A percentile compares a stretch with the other conserved stretches of the same genome.
These are phyloP conservation scores for Aureobasidium lini DNA, from an alignment of 2,329 filamentous ascomycete species.

Conservation along the genomic window DNA sequence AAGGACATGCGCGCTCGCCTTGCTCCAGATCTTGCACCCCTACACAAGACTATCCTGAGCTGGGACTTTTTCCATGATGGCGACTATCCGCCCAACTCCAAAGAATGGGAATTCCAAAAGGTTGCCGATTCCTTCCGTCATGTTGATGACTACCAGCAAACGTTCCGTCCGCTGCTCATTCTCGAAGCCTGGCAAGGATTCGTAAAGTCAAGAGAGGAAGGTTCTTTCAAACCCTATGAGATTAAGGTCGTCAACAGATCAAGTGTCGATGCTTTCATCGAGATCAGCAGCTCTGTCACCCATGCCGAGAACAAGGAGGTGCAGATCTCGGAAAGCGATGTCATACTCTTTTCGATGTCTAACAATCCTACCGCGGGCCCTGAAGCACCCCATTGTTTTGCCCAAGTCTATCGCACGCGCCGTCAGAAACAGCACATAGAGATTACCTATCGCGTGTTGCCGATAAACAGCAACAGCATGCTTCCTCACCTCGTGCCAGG, in stretches of 20 bases:
- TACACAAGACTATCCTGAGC: conserved; percentile 79
- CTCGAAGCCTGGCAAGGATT: conserved; percentile 96
- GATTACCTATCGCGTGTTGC: conserved; percentile 76
- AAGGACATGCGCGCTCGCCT: conserved; percentile 93
- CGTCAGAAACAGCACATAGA: conserved; percentile 77
- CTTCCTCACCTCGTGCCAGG: conserved; percentile 54
- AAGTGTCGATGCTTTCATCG: conserved; percentile 86
- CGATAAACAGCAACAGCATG: conserved; percentile 28
- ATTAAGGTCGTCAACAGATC: conserved; percentile 82
- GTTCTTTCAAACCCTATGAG: conserved; percentile 70
- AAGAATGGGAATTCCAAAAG: conserved; percentile 61
- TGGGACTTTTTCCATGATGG: conserved; percentile 94
- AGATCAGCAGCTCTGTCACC: conserved; percentile 79
- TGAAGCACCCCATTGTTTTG: conserved; percentile 70
- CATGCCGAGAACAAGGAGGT: conserved; percentile 62
- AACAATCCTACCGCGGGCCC: conserved; percentile 60
- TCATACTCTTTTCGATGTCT: conserved; percentile 74
- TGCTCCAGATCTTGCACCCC: conserved; percentile 74
- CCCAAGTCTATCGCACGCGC: conserved; percentile 70
- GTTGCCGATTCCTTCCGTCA: conserved; percentile 74
- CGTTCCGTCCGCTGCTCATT: conserved; percentile 82
- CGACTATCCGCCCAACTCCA: conserved; percentile 70
- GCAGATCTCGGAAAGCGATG: conserved; percentile 73
- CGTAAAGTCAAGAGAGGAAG: conserved; percentile 81
- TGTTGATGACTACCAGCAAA: conserved; percentile 72